Percentiles rank a stretch among this genome's conserved stretches.
Conservation (phyloP, 164 flowering plant species). For the Nymphaea colorata region DNA sequence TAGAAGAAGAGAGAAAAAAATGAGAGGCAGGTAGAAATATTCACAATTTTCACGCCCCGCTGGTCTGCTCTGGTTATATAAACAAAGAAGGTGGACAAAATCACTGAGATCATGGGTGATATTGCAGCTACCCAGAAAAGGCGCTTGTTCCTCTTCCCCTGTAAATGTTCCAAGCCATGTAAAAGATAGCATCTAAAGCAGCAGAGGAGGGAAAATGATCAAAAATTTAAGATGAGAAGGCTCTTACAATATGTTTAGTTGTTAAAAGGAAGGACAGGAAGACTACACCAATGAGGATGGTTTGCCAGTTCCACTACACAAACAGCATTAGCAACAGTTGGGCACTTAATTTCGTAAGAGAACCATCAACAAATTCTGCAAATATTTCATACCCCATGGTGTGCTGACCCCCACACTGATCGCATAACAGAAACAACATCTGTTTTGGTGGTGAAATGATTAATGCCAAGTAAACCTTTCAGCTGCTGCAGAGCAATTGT, state of each 20-base stretch:
- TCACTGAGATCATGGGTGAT: constrained; percentile 75
- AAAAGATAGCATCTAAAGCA: no score
- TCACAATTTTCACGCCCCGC: constrained; percentile 77
- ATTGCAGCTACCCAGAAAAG: no score
- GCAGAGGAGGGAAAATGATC: no score
- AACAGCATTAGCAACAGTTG: background rate
- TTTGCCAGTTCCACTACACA: constrained; percentile 98
- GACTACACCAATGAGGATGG: constrained; percentile 53
- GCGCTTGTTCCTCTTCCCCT: constrained; percentile 87
- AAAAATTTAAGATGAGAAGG: background rate
- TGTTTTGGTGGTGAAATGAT: constrained; percentile 57
- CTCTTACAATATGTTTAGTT: constrained; percentile 72
- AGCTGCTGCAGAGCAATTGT: constrained; percentile 95
- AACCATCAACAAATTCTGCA: background rate
- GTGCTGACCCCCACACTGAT: constrained; percentile 44
- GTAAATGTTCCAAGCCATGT: constrained; percentile 7
- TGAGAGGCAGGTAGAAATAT: constrained; percentile 6
- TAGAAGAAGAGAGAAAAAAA: no score
- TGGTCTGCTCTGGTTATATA: constrained; percentile 74
- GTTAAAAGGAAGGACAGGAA: constrained; percentile 65
- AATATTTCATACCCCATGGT: constrained; percentile 57
- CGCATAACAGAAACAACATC: constrained; percentile 67
- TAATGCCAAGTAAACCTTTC: constrained; percentile 84
- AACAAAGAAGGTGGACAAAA: constrained; percentile 74
- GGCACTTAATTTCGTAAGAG: background rate